Evolutionary conservation across 345 rosid genomes (phyloP).

Genomic region (Corymbia maculata): DNA sequence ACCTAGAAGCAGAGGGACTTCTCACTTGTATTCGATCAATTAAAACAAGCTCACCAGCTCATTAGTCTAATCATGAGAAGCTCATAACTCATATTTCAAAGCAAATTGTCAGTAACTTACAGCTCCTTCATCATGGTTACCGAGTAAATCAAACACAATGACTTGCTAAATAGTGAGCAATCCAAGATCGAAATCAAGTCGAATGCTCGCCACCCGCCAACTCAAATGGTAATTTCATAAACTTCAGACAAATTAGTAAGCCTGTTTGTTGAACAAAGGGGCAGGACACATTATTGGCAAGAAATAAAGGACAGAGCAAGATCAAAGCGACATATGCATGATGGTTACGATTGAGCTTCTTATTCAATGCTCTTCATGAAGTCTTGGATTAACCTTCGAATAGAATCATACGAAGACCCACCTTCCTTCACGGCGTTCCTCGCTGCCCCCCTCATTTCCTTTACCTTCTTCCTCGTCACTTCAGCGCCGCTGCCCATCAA

Average conservation of each 20-base stretch:
- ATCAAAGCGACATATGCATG: neutral
- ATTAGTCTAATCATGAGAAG: neutral
- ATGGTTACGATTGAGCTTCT: neutral
- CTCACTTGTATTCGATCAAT: accelerated
- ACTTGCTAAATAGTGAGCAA: accelerated
- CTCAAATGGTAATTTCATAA: neutral
- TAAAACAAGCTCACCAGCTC: neutral
- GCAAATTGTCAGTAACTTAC: neutral
- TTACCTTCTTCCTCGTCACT: conserved; percentile 14
- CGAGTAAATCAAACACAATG: neutral
- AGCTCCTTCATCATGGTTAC: neutral
- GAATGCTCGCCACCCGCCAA: neutral
- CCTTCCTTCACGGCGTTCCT: conserved; percentile 12
- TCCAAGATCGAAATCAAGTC: neutral
- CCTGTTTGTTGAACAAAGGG: neutral
- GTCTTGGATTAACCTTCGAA: conserved; percentile 13
- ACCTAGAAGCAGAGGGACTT: neutral
- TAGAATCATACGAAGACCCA: conserved; percentile 25
- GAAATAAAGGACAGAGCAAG: neutral
- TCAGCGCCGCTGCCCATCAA: conserved; percentile 14
- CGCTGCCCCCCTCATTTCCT: conserved; percentile 11
- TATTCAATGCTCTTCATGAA: neutral
- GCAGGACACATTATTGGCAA: neutral
- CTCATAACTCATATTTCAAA: neutral
- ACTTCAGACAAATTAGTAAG: neutral